A percentile compares a stretch with the other conserved stretches of the same genome.
These are phyloP conservation scores for Chaetomium strumarium DNA, from an alignment of 2,329 filamentous ascomycete species.

Conservation along the genomic window DNA sequence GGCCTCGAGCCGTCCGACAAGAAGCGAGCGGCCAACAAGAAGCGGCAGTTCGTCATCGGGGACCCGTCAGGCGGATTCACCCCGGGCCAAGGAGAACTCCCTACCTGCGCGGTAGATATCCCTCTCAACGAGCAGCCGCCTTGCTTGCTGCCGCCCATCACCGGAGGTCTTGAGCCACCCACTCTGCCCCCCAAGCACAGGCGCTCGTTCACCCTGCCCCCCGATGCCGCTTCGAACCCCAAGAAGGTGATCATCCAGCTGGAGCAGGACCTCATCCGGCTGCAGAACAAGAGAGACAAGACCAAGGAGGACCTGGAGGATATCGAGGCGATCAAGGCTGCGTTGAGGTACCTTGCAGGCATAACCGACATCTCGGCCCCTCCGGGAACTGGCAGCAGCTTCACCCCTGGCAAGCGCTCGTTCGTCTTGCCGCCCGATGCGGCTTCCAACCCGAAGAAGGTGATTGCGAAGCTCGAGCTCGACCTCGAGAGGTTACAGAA, in stretches of 20 bases:
- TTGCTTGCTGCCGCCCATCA: conserved; percentile 19
- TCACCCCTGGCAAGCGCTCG: conserved; percentile 21
- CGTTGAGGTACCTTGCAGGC: conserved; percentile 19
- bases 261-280: conserved; percentile 15
- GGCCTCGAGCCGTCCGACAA: conserved; percentile 8
- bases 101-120: conserved; percentile 10
- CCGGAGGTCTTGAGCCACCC: conserved; percentile 18
- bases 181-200: conserved; percentile 11
- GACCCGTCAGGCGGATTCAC: conserved; percentile 6
- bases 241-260: conserved; percentile 21
- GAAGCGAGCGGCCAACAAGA: neutral
- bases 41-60: conserved; percentile 15
- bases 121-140: conserved; percentile 20
- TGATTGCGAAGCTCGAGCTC: conserved; percentile 18
- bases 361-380: conserved; percentile 21
- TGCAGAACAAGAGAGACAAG: conserved; percentile 26
- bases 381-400: conserved; percentile 19
- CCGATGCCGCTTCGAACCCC: conserved; percentile 17
- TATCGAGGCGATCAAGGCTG: conserved; percentile 21
- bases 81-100: conserved; percentile 16
- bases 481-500: conserved; percentile 21
- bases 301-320: conserved; percentile 17
- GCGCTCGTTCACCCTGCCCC: conserved; percentile 18
- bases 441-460: conserved; percentile 17
- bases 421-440: conserved; percentile 21